Percentiles rank a stretch among this genome's conserved stretches.
These are phyloP conservation scores for Mycotypha africana DNA, from an alignment of 371 early-diverging fungal species.

Conservation along the genomic window DNA sequence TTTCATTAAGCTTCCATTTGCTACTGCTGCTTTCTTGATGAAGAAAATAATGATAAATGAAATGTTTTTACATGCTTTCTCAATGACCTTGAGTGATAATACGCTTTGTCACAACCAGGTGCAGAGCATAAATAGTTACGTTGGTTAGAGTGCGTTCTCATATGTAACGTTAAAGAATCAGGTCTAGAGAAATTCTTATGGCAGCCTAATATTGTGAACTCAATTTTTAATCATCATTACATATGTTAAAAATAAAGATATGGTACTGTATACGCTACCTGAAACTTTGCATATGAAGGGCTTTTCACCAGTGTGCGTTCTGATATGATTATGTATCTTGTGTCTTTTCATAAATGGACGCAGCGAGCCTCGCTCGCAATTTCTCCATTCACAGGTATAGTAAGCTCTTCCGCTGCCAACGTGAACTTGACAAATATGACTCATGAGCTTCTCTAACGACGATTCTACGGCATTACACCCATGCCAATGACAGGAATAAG, in stretches of 20 bases:
- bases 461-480: conserved; percentile 50
- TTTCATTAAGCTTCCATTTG: too few relatives aligned
- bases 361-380: conserved; percentile 67
- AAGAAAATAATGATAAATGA: too few relatives aligned
- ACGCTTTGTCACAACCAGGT: conserved; percentile 62
- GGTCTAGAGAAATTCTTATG: conserved; percentile 85
- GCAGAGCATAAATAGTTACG: conserved; percentile 60
- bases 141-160: conserved; percentile 78
- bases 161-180: conserved; percentile 84
- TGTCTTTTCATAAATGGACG: conserved; percentile 87
- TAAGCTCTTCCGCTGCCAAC: conserved; percentile 40
- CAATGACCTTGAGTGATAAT: conserved; percentile 70
- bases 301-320: conserved; percentile 83
- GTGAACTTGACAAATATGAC: conserved; percentile 20
- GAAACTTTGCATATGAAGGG: conserved; percentile 48
- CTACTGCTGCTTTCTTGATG: too few relatives aligned
- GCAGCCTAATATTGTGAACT: too few relatives aligned
- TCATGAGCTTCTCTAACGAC: conserved; percentile 41
- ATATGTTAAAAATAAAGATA: too few relatives aligned
- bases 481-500: conserved; percentile 57
- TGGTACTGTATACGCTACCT: too few relatives aligned
- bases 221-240: too few relatives aligned
- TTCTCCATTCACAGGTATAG: conserved; percentile 80
- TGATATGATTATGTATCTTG: conserved; percentile 82
- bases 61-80: conserved; percentile 53